Evolutionary conservation across 2,329 filamentous ascomycete genomes (phyloP).

Genomic region (Ophiostoma piceae): DNA sequence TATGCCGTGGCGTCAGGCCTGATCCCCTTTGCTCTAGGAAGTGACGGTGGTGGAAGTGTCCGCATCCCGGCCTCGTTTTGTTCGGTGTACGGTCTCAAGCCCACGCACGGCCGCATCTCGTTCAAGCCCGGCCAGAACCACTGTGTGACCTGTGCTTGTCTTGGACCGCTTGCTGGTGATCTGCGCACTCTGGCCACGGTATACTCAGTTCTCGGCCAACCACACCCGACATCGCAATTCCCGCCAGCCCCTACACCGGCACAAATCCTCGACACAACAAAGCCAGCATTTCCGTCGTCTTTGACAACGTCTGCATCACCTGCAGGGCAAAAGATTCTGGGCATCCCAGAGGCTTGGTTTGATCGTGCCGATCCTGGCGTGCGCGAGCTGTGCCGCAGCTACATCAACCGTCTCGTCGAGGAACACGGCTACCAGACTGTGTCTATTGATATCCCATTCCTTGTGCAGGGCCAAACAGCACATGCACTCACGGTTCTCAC

Average conservation of each 20-base stretch:
- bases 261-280: constrained; percentile 27
- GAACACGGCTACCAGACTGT: constrained; percentile 50
- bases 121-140: constrained; percentile 54
- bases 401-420: constrained; percentile 49
- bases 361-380: constrained; percentile 40
- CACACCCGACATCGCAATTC: constrained; percentile 57
- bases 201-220: constrained; percentile 60
- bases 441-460: constrained; percentile 53
- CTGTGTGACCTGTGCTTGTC: constrained; percentile 57
- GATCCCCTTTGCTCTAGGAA: constrained; percentile 65
- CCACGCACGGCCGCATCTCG: constrained; percentile 63
- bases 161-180: constrained; percentile 62
- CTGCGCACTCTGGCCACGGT: constrained; percentile 61
- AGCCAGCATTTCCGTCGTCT: constrained; percentile 17
- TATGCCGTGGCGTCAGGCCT: constrained; percentile 67
- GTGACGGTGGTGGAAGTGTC: constrained; percentile 69
- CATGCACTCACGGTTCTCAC: constrained; percentile 69
- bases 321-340: constrained; percentile 42
- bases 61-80: constrained; percentile 68
- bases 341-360: constrained; percentile 63
- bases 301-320: neutral
- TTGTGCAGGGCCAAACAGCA: constrained; percentile 61
- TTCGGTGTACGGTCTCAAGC: constrained; percentile 68
- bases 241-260: constrained; percentile 35
- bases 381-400: constrained; percentile 39